Base-by-base conservation (phyloP, 768 basidiomycete species). In the Mycena maculata region DNA sequence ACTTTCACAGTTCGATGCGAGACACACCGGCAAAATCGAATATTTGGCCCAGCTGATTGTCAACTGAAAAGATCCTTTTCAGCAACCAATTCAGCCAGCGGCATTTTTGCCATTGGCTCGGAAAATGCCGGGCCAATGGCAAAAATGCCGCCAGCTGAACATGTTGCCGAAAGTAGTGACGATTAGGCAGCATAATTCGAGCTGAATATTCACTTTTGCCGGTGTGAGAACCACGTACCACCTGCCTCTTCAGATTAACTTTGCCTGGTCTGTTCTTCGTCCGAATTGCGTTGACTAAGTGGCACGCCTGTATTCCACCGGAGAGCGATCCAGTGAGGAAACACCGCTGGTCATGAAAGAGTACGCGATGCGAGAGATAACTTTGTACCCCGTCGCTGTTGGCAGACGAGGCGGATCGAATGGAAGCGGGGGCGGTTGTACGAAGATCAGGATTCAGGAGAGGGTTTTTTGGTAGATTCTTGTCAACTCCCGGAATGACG, bases 271-370 rank as follows among this genome's bases (percentile, higher is more conserved):
- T 56, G 13, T 41, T 23, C 13, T 45, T 44, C n/a, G 56, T n/a
- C 5, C 42, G 27, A 18, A 58, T 58, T 2, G 56, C n/a, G 42
- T 31, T 45, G 3, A 58, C 45, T 13, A 58, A 15, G 11, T 45
- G 56, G 30, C 56, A 58, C 4, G 56, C 56, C 30, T 45, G 56
- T 10, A 23, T 30, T n/a, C 45, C 56, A 20, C 42, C 31, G 11
- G 56, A 44, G 0, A 45, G 42, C 28, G 3, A 2, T 10, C 56
- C 56, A 28, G 56, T 58, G n/a, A 58, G 30, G 18, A 58, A 36
- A 18, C 56, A 58, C 10, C 56, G 56, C 13, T 58, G 56, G 16
- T 58, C 56, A 23, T 58, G 15, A n/a, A 58, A 58, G 3, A 45
- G n/a, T 27, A 58, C 16, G n/a, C 30, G 16, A 18, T 58, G 41